Evolutionary conservation across 768 basidiomycete species (phyloP), one percentile per base, ranked within the genome.

Genomic region (Serendipita sp.): DNA sequence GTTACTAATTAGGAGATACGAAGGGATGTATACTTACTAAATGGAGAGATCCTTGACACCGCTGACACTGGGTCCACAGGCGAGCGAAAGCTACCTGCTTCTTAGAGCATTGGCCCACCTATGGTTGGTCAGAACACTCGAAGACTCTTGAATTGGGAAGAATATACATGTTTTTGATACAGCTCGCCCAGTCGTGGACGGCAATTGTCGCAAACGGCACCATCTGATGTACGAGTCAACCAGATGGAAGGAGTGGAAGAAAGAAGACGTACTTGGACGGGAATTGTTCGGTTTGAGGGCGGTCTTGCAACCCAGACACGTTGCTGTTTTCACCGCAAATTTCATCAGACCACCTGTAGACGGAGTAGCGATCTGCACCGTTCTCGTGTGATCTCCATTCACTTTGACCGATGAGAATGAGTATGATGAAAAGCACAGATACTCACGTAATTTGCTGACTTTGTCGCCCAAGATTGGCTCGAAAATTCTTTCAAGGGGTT

Each of bases 291-390:
- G 74, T 50, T 82, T 80, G 66, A 99, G 71, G 6, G 91, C 85
- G 0, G 95, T 95, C 74, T 93, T 95, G 75, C 96, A 99, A 0
- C 95, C 91, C 55, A 99, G 77, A 70, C 96, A 99, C 1, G 91
- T 99, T 2, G 88, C 83, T 0, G 89, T 95, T 75, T 93, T 95
- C 33, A 97, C 92, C 0, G 94, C 93, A 70, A 97, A 99, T 73
- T 95, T 97, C 96, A 99, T 99, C 63, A 99, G 74, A 29, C 96
- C 96, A 16, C 96, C 96, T 8, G 92, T 83, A 0, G 91, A 94
- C 0, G 96, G 96, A 0, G 96, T 98, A 3, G 94, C 93, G 62
- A 98, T 97, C 67, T 92, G 86, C 55, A 99, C 96, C 0, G 92
- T 85, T 34, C 96, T 80, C 2, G 96, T 98, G 70, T 99, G 96